Conservation (phyloP, 2,329 filamentous ascomycete species). For the Phialophora macrospora region DNA sequence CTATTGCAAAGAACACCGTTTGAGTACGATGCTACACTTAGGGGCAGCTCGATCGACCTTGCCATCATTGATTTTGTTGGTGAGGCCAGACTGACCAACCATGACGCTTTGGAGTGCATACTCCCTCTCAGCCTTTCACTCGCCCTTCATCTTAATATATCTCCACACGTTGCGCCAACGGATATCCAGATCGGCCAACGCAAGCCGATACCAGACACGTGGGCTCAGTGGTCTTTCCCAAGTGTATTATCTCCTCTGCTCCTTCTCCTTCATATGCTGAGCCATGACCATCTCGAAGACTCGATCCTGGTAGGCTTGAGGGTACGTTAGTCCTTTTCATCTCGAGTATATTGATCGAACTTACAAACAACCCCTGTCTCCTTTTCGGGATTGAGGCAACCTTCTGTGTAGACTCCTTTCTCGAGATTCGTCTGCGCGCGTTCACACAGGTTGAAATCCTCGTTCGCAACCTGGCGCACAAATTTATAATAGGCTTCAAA, state of each 20-base stretch:
- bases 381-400: background rate
- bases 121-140: too few species aligned
- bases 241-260: background rate
- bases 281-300: background rate
- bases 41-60: too few species aligned
- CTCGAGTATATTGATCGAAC: background rate
- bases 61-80: too few species aligned
- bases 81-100: too few species aligned
- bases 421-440: slow-evolving; percentile 60
- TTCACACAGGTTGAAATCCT: slow-evolving; percentile 63
- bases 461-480: slow-evolving; percentile 53
- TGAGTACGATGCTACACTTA: too few species aligned
- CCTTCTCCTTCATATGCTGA: background rate
- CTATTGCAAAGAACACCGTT: too few species aligned
- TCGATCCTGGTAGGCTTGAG: background rate
- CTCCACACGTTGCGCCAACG: too few species aligned
- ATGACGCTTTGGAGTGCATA: too few species aligned
- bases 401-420: slow-evolving; percentile 52
- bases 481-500: background rate
- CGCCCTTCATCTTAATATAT: background rate
- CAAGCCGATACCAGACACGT: too few species aligned
- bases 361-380: background rate
- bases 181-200: too few species aligned
- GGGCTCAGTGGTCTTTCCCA: background rate
- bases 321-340: background rate